Base-by-base conservation (phyloP, 2,329 filamentous ascomycete genomes). In the Fusarium sulawesiense region DNA sequence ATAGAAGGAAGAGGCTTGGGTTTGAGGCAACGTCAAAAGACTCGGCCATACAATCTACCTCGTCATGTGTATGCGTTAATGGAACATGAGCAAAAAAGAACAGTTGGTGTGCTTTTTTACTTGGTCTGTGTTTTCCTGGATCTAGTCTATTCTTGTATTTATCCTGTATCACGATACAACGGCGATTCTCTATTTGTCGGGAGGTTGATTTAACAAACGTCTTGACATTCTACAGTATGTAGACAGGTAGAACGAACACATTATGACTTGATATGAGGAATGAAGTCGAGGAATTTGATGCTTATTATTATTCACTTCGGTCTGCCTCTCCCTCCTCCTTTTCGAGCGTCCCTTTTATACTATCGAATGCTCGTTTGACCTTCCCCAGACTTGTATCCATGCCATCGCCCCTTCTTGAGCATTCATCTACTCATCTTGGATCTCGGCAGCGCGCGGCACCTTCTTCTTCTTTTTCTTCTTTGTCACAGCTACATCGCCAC, bases 381-480 rank as follows among this genome's bases (percentile, higher is more conserved):
- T 30, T 32, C 21, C 18, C 21, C 21, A 23, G n/a, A 10, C 18
- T 25, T 25, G 16, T 16, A 23, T 13, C 30, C 16, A 32, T 50
- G 13, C 21, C 23, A 16, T 51, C 6, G 10, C 23, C 25, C 10
- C 29, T 6, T 42, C 11, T 27, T 18, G 11, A n/a, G 11, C 13
- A 30, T 27, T 30, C 27, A 27, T 46, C 55, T 70, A 72, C 47
- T 56, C 68, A 21, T 76, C 76, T 59, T 75, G 75, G 41, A 77
- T 78, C 32, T 78, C 75, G 3, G 68, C 78, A 21, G 73, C 69
- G 7, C 70, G 75, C 79, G 49, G 49, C 4, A n/a, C 49, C 49
- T 74, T 78, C 77, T 78, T 83, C 72, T 81, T 85, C 77, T 85
- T 87, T 76, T 85, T 84, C 73, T 82, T 87, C 77, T 83, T 85